Conservation (phyloP, 2,329 filamentous ascomycete species). For the Beauveria scarabaeidicola region DNA sequence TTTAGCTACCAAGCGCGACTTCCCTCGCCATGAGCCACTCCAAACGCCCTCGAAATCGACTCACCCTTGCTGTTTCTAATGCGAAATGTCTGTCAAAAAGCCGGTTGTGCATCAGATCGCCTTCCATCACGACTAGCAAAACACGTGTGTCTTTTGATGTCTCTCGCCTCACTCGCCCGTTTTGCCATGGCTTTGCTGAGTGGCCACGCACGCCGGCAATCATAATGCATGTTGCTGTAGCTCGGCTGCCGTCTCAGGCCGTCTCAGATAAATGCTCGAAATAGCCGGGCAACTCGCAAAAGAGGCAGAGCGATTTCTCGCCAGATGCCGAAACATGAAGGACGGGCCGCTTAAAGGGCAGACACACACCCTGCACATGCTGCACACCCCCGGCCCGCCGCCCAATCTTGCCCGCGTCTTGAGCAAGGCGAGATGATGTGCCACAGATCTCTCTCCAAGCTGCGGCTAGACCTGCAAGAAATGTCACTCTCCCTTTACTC, state of each 20-base stretch:
- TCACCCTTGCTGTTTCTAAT: not conserved
- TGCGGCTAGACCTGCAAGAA: slow-evolving; percentile 4
- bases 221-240: not conserved
- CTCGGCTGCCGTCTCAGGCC: slow-evolving; percentile 15
- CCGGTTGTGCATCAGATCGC: not conserved
- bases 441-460: slow-evolving; percentile 27
- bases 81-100: not conserved
- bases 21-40: no score
- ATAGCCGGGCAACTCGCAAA: slow-evolving; percentile 6
- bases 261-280: slow-evolving; percentile 18
- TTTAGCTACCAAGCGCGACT: not conserved
- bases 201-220: not conserved
- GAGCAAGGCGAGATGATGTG: slow-evolving; percentile 29
- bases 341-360: not conserved
- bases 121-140: not conserved
- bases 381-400: slow-evolving; percentile 13
- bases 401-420: slow-evolving; percentile 8
- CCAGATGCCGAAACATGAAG: not conserved
- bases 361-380: not conserved
- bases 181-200: slow-evolving; percentile 1
- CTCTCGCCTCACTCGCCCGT: not conserved
- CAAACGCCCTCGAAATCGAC: not conserved
- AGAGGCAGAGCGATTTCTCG: not conserved
- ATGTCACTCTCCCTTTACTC: slow-evolving; percentile 2
- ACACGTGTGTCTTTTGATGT: not conserved